A percentile compares a stretch with the other conserved stretches of the same genome.
Evolutionary conservation across 352 stramenopile genomes (phyloP).

Genomic region (Hyaloperonospora arabidopsidis): DNA sequence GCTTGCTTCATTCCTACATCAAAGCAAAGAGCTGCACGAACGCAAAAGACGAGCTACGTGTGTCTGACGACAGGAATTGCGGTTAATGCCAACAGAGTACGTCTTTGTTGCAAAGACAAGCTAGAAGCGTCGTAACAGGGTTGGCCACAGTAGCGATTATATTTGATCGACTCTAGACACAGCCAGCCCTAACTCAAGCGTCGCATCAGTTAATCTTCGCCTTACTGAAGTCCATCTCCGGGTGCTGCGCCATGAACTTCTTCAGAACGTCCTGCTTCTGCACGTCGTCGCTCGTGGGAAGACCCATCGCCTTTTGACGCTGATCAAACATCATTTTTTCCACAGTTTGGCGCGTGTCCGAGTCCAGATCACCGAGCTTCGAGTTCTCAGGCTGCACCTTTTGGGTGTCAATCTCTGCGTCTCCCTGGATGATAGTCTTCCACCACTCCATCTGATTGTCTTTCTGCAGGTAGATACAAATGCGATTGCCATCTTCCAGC

Average conservation of each 20-base stretch:
- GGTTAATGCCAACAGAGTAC: no score
- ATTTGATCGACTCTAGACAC: not conserved
- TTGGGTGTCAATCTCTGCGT: constrained; percentile 96
- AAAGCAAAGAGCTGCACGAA: no score
- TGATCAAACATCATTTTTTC: constrained; percentile 99
- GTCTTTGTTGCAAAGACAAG: no score
- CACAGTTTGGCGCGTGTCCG: constrained; percentile 97
- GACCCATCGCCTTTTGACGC: constrained; percentile 94
- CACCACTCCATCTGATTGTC: constrained; percentile 99
- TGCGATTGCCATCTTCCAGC: constrained; percentile 85
- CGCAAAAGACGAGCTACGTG: no score
- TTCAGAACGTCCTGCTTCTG: constrained; percentile 97
- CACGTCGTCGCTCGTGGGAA: constrained; percentile 96
- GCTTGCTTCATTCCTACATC: no score
- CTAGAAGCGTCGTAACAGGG: no score
- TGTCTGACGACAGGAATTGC: no score
- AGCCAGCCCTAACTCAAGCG: not conserved
- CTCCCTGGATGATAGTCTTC: constrained; percentile 91
- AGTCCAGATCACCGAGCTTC: constrained; percentile 95
- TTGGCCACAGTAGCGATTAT: not conserved
- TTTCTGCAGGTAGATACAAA: constrained; percentile 94
- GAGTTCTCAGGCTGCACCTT: constrained; percentile 99
- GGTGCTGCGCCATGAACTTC: constrained; percentile 98
- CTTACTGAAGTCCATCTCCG: constrained; percentile 99
- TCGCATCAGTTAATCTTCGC: constrained; percentile 90